These are phyloP conservation scores for Termitomyces eurrhizus DNA, from an alignment of 768 basidiomycete genomes.

Conservation along the genomic window DNA sequence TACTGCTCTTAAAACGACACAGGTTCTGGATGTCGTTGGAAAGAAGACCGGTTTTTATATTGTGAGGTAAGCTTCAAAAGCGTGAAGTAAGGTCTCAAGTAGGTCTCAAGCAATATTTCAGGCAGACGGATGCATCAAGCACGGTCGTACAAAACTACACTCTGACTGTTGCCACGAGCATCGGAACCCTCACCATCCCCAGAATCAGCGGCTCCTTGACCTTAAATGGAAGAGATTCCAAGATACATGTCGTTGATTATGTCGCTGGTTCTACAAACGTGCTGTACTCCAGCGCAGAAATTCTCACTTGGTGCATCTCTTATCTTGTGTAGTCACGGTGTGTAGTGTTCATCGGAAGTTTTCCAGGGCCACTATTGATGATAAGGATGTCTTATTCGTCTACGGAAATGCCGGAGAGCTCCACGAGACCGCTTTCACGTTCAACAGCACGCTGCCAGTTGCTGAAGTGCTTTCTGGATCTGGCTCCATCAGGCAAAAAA, in stretches of 20 bases:
- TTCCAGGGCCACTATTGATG: constrained; percentile 43
- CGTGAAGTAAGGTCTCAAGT: background rate
- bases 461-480: constrained; percentile 33
- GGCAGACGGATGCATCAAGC: constrained; percentile 38
- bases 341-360: background rate
- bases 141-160: constrained; percentile 36
- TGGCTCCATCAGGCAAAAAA: constrained; percentile 31
- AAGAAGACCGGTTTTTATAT: constrained; percentile 46
- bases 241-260: constrained; percentile 49
- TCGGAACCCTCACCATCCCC: constrained; percentile 38
- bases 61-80: constrained; percentile 27
- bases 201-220: constrained; percentile 38
- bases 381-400: constrained; percentile 41
- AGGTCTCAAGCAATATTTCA: constrained; percentile 6
- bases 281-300: constrained; percentile 46
- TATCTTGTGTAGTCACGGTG: background rate
- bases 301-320: constrained; percentile 39
- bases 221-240: constrained; percentile 50
- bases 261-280: constrained; percentile 38
- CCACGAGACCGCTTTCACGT: constrained; percentile 47
- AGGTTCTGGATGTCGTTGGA: constrained; percentile 43
- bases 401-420: constrained; percentile 46
- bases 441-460: constrained; percentile 21
- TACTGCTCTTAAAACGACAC: constrained; percentile 44
- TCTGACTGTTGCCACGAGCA: constrained; percentile 41